Percentiles rank a stretch among this genome's conserved stretches.
Conservation (phyloP, 257 asterid genomes). For the Solanum bulbocastanum region DNA sequence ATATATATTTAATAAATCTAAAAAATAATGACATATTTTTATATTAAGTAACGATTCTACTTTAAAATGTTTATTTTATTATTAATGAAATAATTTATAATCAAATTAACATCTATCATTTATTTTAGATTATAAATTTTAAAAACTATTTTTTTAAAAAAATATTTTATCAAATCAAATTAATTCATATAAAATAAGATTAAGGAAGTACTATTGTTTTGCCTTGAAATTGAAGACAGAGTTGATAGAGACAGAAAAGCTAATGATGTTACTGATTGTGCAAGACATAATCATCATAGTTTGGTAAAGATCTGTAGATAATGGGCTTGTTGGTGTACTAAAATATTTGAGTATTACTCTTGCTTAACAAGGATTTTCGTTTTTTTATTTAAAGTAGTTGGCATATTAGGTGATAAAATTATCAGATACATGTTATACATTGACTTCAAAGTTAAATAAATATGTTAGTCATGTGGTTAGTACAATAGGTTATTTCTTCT, state of each 20-base stretch:
- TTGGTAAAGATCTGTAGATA: not conserved
- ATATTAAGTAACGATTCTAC: too few relatives aligned
- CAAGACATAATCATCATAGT: constrained; percentile 13
- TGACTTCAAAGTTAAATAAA: not conserved
- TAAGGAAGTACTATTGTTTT: not conserved
- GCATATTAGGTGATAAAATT: not conserved
- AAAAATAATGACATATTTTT: too few relatives aligned
- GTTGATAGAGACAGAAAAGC: constrained; percentile 19
- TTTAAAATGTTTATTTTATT: too few relatives aligned
- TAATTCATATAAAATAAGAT: too few relatives aligned
- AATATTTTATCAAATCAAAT: too few relatives aligned
- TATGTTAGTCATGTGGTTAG: not conserved
- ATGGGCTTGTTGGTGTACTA: not conserved
- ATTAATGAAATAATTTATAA: too few relatives aligned
- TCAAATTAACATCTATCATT: too few relatives aligned
- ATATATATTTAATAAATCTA: too few relatives aligned
- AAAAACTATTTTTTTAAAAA: too few relatives aligned
- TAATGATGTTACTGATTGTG: constrained; percentile 17
- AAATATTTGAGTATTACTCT: not conserved
- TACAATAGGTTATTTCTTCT: not conserved
- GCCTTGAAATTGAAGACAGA: constrained; percentile 27
- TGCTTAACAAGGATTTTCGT: not conserved
- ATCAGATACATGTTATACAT: not conserved
- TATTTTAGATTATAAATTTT: too few relatives aligned
- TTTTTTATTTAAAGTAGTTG: not conserved